A percentile compares a stretch with the other conserved stretches of the same genome.
These are phyloP conservation scores for Sugiyamaella lignohabitans DNA, from an alignment of 805 yeast species.

Conservation along the genomic window DNA sequence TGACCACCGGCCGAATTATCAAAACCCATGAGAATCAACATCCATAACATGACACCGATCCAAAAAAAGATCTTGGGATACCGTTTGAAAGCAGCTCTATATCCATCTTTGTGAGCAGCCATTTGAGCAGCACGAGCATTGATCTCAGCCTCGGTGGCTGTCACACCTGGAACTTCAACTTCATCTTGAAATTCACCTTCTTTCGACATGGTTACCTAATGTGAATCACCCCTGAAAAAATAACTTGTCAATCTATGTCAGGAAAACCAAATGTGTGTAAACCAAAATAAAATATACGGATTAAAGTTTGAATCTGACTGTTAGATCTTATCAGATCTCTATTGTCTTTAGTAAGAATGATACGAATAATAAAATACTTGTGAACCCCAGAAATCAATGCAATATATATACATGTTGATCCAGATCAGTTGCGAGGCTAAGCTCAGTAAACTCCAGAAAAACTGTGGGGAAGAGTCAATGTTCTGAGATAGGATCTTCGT, in stretches of 20 bases:
- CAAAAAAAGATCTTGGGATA: constrained; percentile 11
- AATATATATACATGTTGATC: no score
- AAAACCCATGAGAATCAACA: constrained; percentile 11
- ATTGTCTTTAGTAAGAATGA: no score
- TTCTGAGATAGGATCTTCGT: no score
- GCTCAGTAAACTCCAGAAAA: no score
- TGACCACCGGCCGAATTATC: constrained; percentile 15
- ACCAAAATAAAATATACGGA: neutral
- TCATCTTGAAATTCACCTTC: constrained; percentile 15
- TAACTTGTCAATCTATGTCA: constrained; percentile 2
- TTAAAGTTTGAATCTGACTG: no score
- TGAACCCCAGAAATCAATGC: no score
- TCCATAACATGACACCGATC: constrained; percentile 11
- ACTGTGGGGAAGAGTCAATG: no score
- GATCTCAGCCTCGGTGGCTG: neutral
- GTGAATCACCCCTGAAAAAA: constrained; percentile 8
- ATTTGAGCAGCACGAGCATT: neutral
- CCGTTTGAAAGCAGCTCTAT: neutral
- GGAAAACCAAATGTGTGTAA: neutral
- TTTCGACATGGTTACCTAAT: constrained; percentile 8
- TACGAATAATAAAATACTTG: no score
- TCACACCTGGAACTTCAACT: constrained; percentile 14
- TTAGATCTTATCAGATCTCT: no score
- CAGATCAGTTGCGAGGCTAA: no score
- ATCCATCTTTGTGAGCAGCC: neutral